Base-by-base conservation (phyloP, 345 rosid genomes). In the Reutealis trisperma region DNA sequence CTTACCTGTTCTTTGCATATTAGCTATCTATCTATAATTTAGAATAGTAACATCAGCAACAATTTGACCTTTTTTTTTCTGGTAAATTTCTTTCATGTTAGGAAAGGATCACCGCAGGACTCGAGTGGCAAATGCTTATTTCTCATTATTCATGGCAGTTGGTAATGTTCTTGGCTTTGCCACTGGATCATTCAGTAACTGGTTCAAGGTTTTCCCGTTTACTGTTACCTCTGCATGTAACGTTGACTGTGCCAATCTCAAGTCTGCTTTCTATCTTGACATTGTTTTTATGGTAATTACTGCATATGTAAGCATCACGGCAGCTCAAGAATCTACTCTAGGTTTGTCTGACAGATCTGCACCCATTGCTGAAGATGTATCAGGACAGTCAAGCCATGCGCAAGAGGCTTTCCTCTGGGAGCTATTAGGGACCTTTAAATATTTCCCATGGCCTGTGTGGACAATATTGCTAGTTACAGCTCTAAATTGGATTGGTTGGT, bases 81-180 rank as follows among this genome's bases (percentile, higher is more conserved):
- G 68, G 72, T 57, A 67, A 74, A 49, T 80, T 63, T 81, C 51
- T 84, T 77, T 81, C 57, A 47, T 84, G 78, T 78, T 86, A 96
- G 97, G 89, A 74, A 92, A 90, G 85, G 98, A 96, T 77, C 93
- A 91, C 69, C 88, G 97, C 15, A 91, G 95, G 81, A 94, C 94
- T 37, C 80, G 97, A 78, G 99, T 94, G 74, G 98, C 99, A 75
- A 92, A 92, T 81, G 97, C 96, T 64, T 96, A 91, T 90, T 93
- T 93, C 84, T 93, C 97, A 30, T 84, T 96, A 32, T 96, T 89
- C 80, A 96, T 91, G 99, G 96, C 99, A 64, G 78, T 96, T 66
- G 97, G 99, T 51, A 96, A 92, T 80, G 63, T 93, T 84, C 93
- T 96, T 87, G 98, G 98, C 57, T 96, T 84, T 82, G 98, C 99